Conservation (phyloP, 305 asterid genomes). For the Fraxinus ornus region DNA sequence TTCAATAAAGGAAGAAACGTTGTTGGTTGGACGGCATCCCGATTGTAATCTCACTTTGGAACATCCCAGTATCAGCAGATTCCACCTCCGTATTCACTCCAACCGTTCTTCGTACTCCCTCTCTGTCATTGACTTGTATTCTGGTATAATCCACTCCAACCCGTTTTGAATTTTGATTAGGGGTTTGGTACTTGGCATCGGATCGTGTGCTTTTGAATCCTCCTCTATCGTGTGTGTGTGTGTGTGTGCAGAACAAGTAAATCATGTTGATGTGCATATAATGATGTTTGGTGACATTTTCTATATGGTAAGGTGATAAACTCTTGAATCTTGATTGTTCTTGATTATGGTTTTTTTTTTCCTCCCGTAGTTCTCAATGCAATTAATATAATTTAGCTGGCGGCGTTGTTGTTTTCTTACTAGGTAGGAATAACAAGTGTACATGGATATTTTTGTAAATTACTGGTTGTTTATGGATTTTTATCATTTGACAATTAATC, state of each 20-base stretch:
- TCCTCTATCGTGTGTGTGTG: not conserved
- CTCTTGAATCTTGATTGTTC: not conserved
- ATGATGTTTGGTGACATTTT: not conserved
- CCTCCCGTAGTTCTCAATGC: not conserved
- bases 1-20: conserved; percentile 44
- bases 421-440: too few species aligned
- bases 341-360: not conserved
- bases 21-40: conserved; percentile 75
- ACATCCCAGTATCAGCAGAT: conserved; percentile 92
- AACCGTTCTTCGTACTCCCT: conserved; percentile 50
- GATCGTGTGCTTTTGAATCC: not conserved
- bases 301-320: not conserved
- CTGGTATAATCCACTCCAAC: conserved; percentile 14
- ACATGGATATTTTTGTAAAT: not conserved
- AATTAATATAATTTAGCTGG: not conserved
- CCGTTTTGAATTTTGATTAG: not conserved
- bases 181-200: not conserved
- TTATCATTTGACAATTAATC: not conserved
- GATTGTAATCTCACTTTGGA: conserved; percentile 71
- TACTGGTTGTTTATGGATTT: not conserved
- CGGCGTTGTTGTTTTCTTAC: not conserved
- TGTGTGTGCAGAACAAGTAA: not conserved
- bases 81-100: conserved; percentile 73
- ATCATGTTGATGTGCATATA: not conserved
- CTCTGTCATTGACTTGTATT: conserved; percentile 60